A percentile compares a stretch with the other conserved stretches of the same genome.
Evolutionary conservation across 1,139 yeast genomes (phyloP).

Genomic region (Pneumocystis murina): DNA sequence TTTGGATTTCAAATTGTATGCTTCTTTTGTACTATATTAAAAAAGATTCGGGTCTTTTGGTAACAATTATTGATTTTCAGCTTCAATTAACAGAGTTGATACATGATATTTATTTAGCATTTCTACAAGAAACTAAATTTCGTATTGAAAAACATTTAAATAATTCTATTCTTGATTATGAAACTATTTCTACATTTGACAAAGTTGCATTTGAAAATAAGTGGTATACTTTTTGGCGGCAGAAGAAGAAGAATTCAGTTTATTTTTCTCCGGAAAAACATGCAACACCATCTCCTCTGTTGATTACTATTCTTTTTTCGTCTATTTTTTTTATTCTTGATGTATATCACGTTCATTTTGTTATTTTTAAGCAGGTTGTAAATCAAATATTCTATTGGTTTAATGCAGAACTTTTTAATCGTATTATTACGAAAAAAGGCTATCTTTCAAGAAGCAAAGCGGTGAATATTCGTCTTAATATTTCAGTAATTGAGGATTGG

Average conservation of each 20-base stretch:
- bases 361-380: conserved; percentile 59
- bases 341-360: conserved; percentile 63
- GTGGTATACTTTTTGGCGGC: conserved; percentile 29
- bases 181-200: conserved; percentile 32
- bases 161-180: conserved; percentile 29
- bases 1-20: conserved; percentile 31
- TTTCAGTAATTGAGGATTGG: conserved; percentile 89
- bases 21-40: conserved; percentile 28
- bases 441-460: conserved; percentile 73
- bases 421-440: conserved; percentile 47
- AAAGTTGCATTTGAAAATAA: conserved; percentile 29
- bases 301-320: conserved; percentile 71
- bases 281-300: conserved; percentile 72
- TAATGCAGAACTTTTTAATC: conserved; percentile 57
- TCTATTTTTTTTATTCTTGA: conserved; percentile 77
- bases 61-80: conserved; percentile 23
- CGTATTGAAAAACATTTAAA: conserved; percentile 26
- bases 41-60: conserved; percentile 24
- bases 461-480: conserved; percentile 70
- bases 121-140: conserved; percentile 27
- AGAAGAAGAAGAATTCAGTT: conserved; percentile 40
- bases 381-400: conserved; percentile 71
- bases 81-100: conserved; percentile 23
- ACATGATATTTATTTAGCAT: conserved; percentile 23
- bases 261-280: conserved; percentile 54